These are phyloP conservation scores for Peronosclerospora sorghi DNA, from an alignment of 352 stramenopile genomes.

Conservation along the genomic window DNA sequence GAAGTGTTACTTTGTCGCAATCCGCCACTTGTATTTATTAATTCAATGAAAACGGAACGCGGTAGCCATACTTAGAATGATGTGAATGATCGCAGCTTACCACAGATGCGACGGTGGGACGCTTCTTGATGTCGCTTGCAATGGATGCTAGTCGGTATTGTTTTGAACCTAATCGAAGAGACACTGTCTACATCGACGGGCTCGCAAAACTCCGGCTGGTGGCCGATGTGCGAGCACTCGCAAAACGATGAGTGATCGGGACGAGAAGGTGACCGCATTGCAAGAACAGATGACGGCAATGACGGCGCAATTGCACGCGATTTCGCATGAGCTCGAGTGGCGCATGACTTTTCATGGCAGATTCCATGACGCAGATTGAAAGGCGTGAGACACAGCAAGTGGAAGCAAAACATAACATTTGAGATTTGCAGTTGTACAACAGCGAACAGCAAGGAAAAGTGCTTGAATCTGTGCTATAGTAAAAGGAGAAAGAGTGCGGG, in stretches of 20 bases:
- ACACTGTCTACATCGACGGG: not conserved
- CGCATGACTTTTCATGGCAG: slow-evolving; percentile 14
- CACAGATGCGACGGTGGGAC: too few relatives aligned
- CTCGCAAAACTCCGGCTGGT: not conserved
- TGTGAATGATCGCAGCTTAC: too few relatives aligned
- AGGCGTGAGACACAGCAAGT: slow-evolving; percentile 25
- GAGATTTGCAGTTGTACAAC: slow-evolving; percentile 4
- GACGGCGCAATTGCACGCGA: too few relatives aligned
- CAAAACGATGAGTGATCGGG: slow-evolving; percentile 16
- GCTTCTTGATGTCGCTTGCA: too few relatives aligned
- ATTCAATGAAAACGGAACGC: not conserved
- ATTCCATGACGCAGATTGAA: slow-evolving; percentile 34
- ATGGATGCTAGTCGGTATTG: too few relatives aligned
- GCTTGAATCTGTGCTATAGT: slow-evolving; percentile 19
- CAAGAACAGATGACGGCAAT: slow-evolving; percentile 19
- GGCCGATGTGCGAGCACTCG: slow-evolving; percentile 1
- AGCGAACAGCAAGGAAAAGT: slow-evolving; percentile 23
- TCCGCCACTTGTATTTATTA: too few relatives aligned
- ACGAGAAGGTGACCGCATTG: slow-evolving; percentile 28
- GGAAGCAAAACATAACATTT: slow-evolving; percentile 37
- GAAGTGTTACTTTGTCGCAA: not conserved
- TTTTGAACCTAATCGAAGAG: too few relatives aligned
- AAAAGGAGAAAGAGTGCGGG: slow-evolving; percentile 27
- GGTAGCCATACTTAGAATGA: slow-evolving; percentile 1
- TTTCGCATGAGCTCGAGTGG: slow-evolving; percentile 15